Base-by-base conservation (phyloP, 2,329 filamentous ascomycete genomes). In the Phialocephala subalpina region DNA sequence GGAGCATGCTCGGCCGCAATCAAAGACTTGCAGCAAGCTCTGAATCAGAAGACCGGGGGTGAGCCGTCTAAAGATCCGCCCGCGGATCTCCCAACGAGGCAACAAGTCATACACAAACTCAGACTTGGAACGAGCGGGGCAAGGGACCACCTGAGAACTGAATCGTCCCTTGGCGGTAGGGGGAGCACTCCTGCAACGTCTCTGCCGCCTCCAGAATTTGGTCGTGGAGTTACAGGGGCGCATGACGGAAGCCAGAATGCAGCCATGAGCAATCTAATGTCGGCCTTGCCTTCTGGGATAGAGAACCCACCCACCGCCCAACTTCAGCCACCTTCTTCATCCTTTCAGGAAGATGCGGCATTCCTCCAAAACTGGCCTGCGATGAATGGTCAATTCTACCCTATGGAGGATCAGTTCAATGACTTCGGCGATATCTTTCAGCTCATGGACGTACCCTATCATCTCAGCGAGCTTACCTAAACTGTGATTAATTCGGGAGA, bases 1-100 rank as follows among this genome's bases (percentile, higher is more conserved):
- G 74, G 76, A 45, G 78, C 78, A 22, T 80, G 78, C 60, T 77
- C 79, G n/a, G 73, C 77, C 33, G 78, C 77, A 18, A 76, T 80
- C 47, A 73, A 70, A 60, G 76, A 78, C 47, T 72, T 79, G 62
- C 74, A 67, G 14, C 29, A 63, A 27, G 61, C 67, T 12, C 18
- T 66, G 18, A 57, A 25, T 5, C 29, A 40, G 29, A 57, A 57
- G 38, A 22, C 33, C 14, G 33, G 20, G 20, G 36, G 18, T 11
- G n/a, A 35, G 12, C 11, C 12, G 18, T n/a, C n/a, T 5, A 33
- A 12, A 53, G 22, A 18, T 9, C 8, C 22, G 27, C 22, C 22
- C 16, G 49, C 4, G 16, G 1, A 18, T 18, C 11, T 12, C 18
- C 3, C 22, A 12, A 29, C 12, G 9, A 53, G 25, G 6, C 49